phyloP scores from a whole-genome alignment of 768 basidiomycete genomes.

The Paxillus ammoniavirescens region DNA sequence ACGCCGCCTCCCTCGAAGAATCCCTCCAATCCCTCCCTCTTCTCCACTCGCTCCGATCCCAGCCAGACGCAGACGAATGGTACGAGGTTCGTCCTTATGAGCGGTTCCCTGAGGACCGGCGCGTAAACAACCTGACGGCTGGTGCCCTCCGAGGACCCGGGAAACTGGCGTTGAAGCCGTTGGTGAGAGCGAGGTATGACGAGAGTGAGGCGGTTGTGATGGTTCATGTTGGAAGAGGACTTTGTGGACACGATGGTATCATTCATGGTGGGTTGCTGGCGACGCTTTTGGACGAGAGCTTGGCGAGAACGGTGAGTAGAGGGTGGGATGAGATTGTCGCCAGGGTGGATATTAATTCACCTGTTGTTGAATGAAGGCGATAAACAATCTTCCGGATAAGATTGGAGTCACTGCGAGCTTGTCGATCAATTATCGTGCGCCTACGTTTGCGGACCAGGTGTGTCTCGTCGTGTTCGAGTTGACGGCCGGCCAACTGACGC shows the following conservation, averaged over 20 bases:
- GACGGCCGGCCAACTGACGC: background rate
- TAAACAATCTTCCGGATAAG: slow-evolving; percentile 80
- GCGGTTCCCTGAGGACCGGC: slow-evolving; percentile 64
- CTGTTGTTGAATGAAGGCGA: slow-evolving; percentile 51
- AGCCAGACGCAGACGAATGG: slow-evolving; percentile 57
- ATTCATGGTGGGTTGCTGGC: slow-evolving; percentile 92
- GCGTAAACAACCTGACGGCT: slow-evolving; percentile 81
- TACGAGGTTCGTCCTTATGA: slow-evolving; percentile 78
- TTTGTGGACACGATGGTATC: slow-evolving; percentile 95
- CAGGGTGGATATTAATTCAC: no score
- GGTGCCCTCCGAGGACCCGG: slow-evolving; percentile 88
- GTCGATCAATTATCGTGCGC: slow-evolving; percentile 77
- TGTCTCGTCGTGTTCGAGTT: background rate
- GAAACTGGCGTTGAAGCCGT: slow-evolving; percentile 74
- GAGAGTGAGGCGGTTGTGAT: slow-evolving; percentile 71
- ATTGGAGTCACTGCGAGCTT: slow-evolving; percentile 93
- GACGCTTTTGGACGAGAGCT: slow-evolving; percentile 82
- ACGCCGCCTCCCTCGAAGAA: slow-evolving; percentile 61
- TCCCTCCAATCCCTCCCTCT: slow-evolving; percentile 63
- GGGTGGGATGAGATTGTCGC: background rate
- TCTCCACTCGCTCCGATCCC: slow-evolving; percentile 50
- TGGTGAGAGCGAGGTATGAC: slow-evolving; percentile 73
- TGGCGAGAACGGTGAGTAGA: slow-evolving; percentile 71
- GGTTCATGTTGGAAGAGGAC: slow-evolving; percentile 77
- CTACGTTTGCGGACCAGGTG: slow-evolving; percentile 87